phyloP scores from a whole-genome alignment of 768 basidiomycete genomes.

The Macrolepiota dolichaula region DNA sequence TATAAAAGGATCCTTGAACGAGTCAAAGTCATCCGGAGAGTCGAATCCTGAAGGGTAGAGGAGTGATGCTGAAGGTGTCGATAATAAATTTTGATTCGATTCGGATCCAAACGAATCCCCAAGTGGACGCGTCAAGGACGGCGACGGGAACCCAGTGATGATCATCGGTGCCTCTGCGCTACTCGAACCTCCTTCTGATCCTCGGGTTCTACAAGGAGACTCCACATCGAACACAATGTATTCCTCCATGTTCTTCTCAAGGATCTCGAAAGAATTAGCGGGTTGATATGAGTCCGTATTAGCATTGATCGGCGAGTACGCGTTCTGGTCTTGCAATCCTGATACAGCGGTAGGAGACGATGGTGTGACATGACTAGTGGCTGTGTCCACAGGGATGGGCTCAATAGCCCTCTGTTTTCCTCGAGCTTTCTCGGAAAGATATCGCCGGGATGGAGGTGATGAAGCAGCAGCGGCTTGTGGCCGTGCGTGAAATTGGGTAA shows the following conservation, averaged over 20 bases:
- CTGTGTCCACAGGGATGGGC: neutral
- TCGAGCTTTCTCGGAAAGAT: slow-evolving; percentile 9
- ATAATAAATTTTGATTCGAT: neutral
- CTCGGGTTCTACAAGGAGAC: neutral
- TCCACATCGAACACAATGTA: neutral
- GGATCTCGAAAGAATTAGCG: neutral
- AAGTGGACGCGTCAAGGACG: neutral
- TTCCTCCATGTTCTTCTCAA: neutral
- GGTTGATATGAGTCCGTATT: neutral
- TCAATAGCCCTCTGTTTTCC: slow-evolving; percentile 10
- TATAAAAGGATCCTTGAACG: neutral
- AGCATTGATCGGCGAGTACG: neutral
- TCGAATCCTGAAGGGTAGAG: neutral
- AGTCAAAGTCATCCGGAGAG: neutral
- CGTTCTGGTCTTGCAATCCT: neutral
- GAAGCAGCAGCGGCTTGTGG: neutral
- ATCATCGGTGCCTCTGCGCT: neutral
- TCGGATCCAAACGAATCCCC: neutral
- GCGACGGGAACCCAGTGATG: neutral
- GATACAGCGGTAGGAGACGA: neutral
- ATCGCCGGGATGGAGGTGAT: neutral
- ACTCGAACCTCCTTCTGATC: neutral
- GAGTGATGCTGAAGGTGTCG: neutral
- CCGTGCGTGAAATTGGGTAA: neutral
- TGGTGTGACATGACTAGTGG: neutral